Evolutionary conservation across 306 rosid species (phyloP).

Genomic region (Vigna hirtella): DNA sequence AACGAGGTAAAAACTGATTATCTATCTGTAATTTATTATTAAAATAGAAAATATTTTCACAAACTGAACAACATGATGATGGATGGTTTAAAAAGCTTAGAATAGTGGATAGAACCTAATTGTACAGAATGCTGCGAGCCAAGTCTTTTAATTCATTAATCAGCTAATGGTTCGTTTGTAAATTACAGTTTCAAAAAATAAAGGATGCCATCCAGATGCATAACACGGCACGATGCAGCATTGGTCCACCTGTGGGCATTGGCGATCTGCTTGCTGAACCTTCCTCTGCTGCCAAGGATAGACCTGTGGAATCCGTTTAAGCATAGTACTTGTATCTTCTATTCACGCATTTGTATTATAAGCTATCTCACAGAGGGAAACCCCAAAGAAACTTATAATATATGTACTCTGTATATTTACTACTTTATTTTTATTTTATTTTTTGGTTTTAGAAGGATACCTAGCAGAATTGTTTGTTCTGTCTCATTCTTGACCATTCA

Average conservation of each 20-base stretch:
- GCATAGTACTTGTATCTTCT: constrained; percentile 40
- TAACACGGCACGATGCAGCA: constrained; percentile 98
- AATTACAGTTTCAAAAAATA: constrained; percentile 89
- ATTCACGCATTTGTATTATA: constrained; percentile 33
- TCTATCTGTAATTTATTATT: not conserved
- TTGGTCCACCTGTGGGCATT: constrained; percentile 83
- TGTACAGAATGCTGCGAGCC: no score
- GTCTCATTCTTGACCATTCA: constrained; percentile 63
- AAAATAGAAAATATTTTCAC: constrained; percentile 9
- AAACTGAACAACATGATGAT: no score
- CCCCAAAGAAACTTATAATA: constrained; percentile 37
- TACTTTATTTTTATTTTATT: not conserved
- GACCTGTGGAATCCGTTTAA: constrained; percentile 60
- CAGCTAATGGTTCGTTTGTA: constrained; percentile 38
- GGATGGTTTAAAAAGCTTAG: no score
- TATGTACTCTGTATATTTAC: constrained; percentile 61
- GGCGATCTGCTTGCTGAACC: constrained; percentile 69
- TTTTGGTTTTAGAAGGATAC: constrained; percentile 41
- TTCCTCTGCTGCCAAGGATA: constrained; percentile 61
- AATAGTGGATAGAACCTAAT: no score
- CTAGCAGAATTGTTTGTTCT: constrained; percentile 41
- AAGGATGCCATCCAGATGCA: constrained; percentile 89
- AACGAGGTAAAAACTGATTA: not conserved
- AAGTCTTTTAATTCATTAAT: not conserved
- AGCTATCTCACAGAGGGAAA: constrained; percentile 22